Base-by-base conservation (phyloP, 441 rosid species). In the Jatropha podagrica region DNA sequence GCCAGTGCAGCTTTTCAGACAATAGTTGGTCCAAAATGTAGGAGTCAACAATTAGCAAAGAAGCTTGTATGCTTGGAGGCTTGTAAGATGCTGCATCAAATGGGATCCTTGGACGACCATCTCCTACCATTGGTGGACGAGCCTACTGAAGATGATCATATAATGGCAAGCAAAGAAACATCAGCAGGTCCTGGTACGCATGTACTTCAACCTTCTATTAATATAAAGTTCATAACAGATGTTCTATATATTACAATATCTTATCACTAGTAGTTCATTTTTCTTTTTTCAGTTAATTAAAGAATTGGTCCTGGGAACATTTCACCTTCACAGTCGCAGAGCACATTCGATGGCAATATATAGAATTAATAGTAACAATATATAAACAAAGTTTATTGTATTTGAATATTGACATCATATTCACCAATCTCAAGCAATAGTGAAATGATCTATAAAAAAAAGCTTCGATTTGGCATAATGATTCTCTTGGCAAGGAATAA, bases 51-150 rank as follows among this genome's bases (percentile, higher is more conserved):
- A 70, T 74, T 82, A 77, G 88, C 90, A 65, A 90, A 85, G 84
- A 91, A 89, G 83, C 87, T 81, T 41, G 93, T 79, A 54, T 88
- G 97, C 88, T 77, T 88, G 79, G 90, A 89, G 81, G 91, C 93
- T 63, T 88, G 89, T 79, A 89, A 87, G 88, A 89, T 83, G 83
- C 89, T 92, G 65, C 92, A 87, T 68, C 88, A 84, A 77, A 66
- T 79, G 81, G 92, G 90, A 68, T 88, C 83, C 68, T 81, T 89
- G 75, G 84, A 89, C 32, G 83, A 90, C 76, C 85, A 84, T 83
- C 88, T 93, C 73, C 72, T 82, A 67, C 90, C 87, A 9, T 72
- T 74, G 65, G 60, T 69, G 15, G 83, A 88, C 68, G 83, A 75
- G 48, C 75, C 86, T 74, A 71, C 78, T 41, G 85, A 77, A 54